Conservation (phyloP, 2,329 filamentous ascomycete genomes). For the Cercospora sesami region DNA sequence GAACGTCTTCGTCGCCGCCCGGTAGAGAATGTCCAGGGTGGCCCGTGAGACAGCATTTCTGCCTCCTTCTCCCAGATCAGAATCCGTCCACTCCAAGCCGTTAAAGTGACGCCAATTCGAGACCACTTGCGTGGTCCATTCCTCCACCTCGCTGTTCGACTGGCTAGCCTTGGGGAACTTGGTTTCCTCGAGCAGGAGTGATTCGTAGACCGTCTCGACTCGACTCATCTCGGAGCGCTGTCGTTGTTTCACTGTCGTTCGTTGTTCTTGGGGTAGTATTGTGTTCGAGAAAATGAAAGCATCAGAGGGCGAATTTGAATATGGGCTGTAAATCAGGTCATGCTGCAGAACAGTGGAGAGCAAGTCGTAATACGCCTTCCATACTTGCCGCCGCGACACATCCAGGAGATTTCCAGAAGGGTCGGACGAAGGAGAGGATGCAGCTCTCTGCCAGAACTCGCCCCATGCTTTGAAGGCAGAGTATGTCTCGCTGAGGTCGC, state of each 20-base stretch:
- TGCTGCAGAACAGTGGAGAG: slow-evolving; percentile 74
- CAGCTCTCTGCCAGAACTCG: slow-evolving; percentile 59
- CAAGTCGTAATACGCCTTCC: slow-evolving; percentile 80
- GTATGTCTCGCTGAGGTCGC: slow-evolving; percentile 30
- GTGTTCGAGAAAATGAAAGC: slow-evolving; percentile 38
- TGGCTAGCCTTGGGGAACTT: slow-evolving; percentile 82
- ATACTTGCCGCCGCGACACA: slow-evolving; percentile 62
- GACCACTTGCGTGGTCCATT: slow-evolving; percentile 76
- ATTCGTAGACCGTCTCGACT: slow-evolving; percentile 78
- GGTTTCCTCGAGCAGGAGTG: slow-evolving; percentile 72
- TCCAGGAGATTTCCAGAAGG: slow-evolving; percentile 46
- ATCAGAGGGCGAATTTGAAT: slow-evolving; percentile 40
- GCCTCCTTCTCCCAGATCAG: slow-evolving; percentile 78
- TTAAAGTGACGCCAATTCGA: slow-evolving; percentile 82
- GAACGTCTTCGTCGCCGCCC: slow-evolving; percentile 87
- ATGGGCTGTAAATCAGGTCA: slow-evolving; percentile 56
- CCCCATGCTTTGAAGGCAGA: slow-evolving; percentile 62
- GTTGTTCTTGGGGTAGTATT: slow-evolving; percentile 32
- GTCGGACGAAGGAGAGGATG: slow-evolving; percentile 8
- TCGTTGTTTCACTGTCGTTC: slow-evolving; percentile 39
- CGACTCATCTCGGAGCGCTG: slow-evolving; percentile 75
- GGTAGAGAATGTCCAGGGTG: slow-evolving; percentile 82
- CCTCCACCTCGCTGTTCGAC: slow-evolving; percentile 74
- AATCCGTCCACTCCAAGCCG: slow-evolving; percentile 75
- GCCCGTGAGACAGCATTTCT: slow-evolving; percentile 72